Percentiles rank a stretch among this genome's conserved stretches.
Conservation (phyloP, 441 rosid species). For the Dalechampia spathulata region DNA sequence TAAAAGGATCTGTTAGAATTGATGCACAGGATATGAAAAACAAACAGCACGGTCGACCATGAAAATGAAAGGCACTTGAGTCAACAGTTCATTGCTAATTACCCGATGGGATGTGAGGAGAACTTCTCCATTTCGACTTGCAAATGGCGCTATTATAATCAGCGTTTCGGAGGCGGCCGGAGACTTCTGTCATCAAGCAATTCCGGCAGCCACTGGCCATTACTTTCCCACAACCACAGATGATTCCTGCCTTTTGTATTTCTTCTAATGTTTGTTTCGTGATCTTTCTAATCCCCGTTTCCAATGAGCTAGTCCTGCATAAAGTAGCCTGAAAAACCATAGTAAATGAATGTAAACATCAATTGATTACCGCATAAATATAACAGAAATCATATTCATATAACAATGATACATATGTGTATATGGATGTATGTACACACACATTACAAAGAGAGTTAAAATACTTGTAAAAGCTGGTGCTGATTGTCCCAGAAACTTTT, state of each 20-base stretch:
- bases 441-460: too few species aligned
- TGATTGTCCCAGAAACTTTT: constrained; percentile 45
- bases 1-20: neutral
- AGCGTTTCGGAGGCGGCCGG: constrained; percentile 27
- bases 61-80: too few species aligned
- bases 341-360: too few species aligned
- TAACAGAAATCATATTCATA: too few species aligned
- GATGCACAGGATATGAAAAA: too few species aligned
- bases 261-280: constrained; percentile 40
- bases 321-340: constrained; percentile 28
- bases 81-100: neutral
- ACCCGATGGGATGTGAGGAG: constrained; percentile 48
- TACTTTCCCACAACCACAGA: constrained; percentile 34
- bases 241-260: constrained; percentile 13
- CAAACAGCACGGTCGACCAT: too few species aligned
- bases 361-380: too few species aligned
- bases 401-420: too few species aligned
- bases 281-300: constrained; percentile 35
- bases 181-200: constrained; percentile 45
- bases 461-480: constrained; percentile 33
- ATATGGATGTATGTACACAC: too few species aligned
- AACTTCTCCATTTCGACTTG: constrained; percentile 50
- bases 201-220: constrained; percentile 31
- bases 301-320: constrained; percentile 38
- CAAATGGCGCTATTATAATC: constrained; percentile 42